phyloP scores from a whole-genome alignment of 1,284 basidiomycete genomes.

The Paramarasmius palmivorus region DNA sequence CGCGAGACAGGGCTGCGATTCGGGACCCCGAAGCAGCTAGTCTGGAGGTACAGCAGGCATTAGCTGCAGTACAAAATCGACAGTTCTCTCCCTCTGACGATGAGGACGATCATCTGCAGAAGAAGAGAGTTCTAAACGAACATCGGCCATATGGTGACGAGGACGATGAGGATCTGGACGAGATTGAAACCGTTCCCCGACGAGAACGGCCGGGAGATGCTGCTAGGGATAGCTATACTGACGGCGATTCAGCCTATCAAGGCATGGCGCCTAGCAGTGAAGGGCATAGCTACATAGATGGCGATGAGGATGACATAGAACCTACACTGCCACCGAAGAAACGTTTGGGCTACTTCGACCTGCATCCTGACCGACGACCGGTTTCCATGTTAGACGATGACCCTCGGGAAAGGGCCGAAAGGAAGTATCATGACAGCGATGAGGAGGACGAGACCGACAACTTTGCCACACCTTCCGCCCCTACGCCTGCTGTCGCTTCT shows the following conservation, averaged over 20 bases:
- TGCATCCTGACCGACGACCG: slow-evolving; percentile 52
- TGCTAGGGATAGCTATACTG: slow-evolving; percentile 20
- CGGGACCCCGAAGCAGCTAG: slow-evolving; percentile 73
- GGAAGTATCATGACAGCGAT: slow-evolving; percentile 36
- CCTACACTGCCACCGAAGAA: slow-evolving; percentile 25
- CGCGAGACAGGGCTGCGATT: slow-evolving; percentile 26
- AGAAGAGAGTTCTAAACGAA: slow-evolving; percentile 4
- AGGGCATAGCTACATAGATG: slow-evolving; percentile 18
- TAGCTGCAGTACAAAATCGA: slow-evolving; percentile 61
- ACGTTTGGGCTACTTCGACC: slow-evolving; percentile 68
- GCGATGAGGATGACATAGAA: slow-evolving; percentile 16
- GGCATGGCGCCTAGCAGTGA: neutral
- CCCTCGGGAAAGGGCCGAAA: slow-evolving; percentile 29
- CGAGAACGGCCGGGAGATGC: slow-evolving; percentile 19
- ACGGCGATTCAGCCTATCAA: slow-evolving; percentile 18
- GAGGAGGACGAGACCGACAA: slow-evolving; percentile 27
- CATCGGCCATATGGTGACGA: neutral
- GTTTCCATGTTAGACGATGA: slow-evolving; percentile 10
- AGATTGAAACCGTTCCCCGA: slow-evolving; percentile 42
- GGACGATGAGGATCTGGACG: slow-evolving; percentile 40
- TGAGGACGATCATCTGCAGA: slow-evolving; percentile 17
- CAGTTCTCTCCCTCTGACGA: slow-evolving; percentile 48
- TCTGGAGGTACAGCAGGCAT: slow-evolving; percentile 68
- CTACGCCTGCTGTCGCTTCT: slow-evolving; percentile 21
- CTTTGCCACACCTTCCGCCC: slow-evolving; percentile 5